Percentiles rank a stretch among this genome's conserved stretches.
These are phyloP conservation scores for Mucor indicus DNA, from an alignment of 371 early-diverging fungal genomes.

Conservation along the genomic window DNA sequence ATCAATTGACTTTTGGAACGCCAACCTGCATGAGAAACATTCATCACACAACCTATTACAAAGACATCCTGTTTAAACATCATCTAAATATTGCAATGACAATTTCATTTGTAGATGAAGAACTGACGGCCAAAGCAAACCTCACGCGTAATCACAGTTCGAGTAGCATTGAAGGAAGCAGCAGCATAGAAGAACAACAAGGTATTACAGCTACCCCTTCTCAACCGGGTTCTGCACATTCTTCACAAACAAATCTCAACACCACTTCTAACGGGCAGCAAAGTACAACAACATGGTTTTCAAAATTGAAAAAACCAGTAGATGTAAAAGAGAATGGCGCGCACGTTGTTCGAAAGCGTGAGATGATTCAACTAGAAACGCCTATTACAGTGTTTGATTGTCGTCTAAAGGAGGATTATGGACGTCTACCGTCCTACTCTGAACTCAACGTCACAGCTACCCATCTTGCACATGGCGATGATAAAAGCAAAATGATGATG, in stretches of 20 bases:
- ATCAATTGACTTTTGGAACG: slow-evolving; percentile 27
- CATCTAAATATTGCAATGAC: slow-evolving; percentile 22
- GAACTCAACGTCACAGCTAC: slow-evolving; percentile 29
- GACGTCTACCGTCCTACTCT: slow-evolving; percentile 39
- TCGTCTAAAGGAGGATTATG: slow-evolving; percentile 45
- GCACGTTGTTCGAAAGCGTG: slow-evolving; percentile 11
- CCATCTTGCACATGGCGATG: slow-evolving; percentile 12
- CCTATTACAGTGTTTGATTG: slow-evolving; percentile 32
- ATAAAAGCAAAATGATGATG: slow-evolving; percentile 14
- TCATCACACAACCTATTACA: slow-evolving; percentile 33
- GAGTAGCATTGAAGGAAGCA: slow-evolving; percentile 4
- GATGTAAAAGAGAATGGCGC: slow-evolving; percentile 6
- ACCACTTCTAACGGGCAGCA: not conserved
- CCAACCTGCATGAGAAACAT: slow-evolving; percentile 30
- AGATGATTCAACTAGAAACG: slow-evolving; percentile 23
- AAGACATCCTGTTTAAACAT: slow-evolving; percentile 27
- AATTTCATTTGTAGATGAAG: slow-evolving; percentile 21
- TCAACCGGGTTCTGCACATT: not conserved
- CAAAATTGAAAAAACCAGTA: slow-evolving; percentile 18
- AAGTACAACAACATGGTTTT: slow-evolving; percentile 9
- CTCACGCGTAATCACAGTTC: slow-evolving; percentile 11
- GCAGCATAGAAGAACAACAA: not conserved
- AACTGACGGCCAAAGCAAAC: not conserved
- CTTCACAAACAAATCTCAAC: not conserved
- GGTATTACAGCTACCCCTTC: not conserved